Conservation (phyloP, 257 asterid species). For the Solanum raphanifolium region DNA sequence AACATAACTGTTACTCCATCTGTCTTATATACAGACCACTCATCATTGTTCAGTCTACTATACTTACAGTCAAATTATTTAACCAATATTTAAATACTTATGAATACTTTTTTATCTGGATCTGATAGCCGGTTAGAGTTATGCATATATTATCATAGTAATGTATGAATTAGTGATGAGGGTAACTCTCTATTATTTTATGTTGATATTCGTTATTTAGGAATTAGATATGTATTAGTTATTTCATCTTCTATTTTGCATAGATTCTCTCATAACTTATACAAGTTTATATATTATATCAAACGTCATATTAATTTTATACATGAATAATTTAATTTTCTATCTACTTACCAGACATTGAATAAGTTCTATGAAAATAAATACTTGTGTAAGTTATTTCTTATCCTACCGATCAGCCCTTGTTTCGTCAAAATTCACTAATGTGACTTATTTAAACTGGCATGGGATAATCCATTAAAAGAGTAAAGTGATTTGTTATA, state of each 20-base stretch:
- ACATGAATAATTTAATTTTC: too few relatives aligned
- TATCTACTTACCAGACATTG: not conserved
- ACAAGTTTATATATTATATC: not conserved
- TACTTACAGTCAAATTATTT: not conserved
- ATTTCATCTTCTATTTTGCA: too few relatives aligned
- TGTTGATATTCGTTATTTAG: not conserved
- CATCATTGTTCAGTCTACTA: not conserved
- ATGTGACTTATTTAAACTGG: not conserved
- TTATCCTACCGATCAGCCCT: not conserved
- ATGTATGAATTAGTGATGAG: not conserved
- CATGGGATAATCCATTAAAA: not conserved
- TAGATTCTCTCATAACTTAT: too few relatives aligned
- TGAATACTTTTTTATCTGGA: not conserved
- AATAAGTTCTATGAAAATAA: too few relatives aligned
- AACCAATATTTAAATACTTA: not conserved
- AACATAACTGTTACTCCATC: not conserved
- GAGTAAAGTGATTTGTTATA: not conserved
- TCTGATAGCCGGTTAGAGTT: too few relatives aligned
- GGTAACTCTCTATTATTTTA: too few relatives aligned
- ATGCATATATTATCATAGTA: too few relatives aligned
- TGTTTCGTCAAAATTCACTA: not conserved
- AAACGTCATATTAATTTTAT: too few relatives aligned
- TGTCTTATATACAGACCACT: not conserved
- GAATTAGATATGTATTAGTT: too few relatives aligned
- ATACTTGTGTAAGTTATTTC: not conserved